A percentile compares a stretch with the other conserved stretches of the same genome.
These are phyloP conservation scores for Blechomonas ayalai DNA, from an alignment of 208 protist species.

Conservation along the genomic window DNA sequence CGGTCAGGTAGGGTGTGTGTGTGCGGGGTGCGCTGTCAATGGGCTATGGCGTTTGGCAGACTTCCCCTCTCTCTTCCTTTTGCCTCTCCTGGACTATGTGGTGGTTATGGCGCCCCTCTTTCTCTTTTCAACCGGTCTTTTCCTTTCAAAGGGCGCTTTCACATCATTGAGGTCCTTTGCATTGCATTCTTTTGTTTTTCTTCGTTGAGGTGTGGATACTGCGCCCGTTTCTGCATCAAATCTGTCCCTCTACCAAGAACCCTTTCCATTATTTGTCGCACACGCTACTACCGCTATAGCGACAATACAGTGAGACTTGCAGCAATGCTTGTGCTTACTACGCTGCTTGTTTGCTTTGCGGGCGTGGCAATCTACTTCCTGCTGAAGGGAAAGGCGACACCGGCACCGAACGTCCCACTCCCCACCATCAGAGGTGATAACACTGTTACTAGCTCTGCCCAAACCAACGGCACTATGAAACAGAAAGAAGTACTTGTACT, in stretches of 20 bases:
- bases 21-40: too few species aligned
- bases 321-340: too few species aligned
- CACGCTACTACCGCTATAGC: too few species aligned
- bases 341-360: conserved; percentile 26
- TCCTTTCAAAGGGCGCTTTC: too few species aligned
- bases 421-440: too few species aligned
- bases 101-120: conserved; percentile 2
- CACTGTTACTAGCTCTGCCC: not conserved
- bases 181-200: not conserved
- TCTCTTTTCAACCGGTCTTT: too few species aligned
- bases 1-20: too few species aligned
- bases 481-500: conserved; percentile 61
- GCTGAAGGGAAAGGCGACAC: too few species aligned
- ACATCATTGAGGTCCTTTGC: not conserved
- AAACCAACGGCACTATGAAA: not conserved
- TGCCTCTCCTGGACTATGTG: not conserved
- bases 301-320: too few species aligned
- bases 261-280: conserved; percentile 3
- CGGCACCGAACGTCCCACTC: too few species aligned
- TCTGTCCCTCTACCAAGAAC: conserved; percentile 2
- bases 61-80: too few species aligned
- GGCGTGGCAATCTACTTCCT: conserved; percentile 28
- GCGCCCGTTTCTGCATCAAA: conserved; percentile 1
- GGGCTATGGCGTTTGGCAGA: too few species aligned
- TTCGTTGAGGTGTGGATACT: not conserved